These are phyloP conservation scores for Xylariaceae sp. DNA, from an alignment of 2,329 filamentous ascomycete species.

Conservation along the genomic window DNA sequence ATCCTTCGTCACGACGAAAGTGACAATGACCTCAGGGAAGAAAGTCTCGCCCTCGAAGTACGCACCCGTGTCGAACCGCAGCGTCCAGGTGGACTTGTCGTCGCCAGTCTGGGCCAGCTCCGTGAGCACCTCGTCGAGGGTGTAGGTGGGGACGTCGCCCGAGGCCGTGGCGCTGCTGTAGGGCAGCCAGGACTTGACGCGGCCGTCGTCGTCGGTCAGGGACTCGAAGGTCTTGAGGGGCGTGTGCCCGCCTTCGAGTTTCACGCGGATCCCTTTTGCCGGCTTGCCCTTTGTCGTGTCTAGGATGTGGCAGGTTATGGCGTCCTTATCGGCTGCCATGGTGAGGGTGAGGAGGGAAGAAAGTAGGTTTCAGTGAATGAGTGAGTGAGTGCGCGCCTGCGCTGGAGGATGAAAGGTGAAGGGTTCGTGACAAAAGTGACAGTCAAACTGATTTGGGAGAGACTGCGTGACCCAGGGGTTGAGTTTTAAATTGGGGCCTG, in stretches of 20 bases:
- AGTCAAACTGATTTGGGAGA: background rate
- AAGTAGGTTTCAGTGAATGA: no score
- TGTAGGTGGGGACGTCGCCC: slow-evolving; percentile 56
- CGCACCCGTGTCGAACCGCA: slow-evolving; percentile 67
- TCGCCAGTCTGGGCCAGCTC: slow-evolving; percentile 26
- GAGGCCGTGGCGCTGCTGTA: slow-evolving; percentile 47
- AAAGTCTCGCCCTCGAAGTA: slow-evolving; percentile 65
- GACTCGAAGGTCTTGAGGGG: slow-evolving; percentile 54
- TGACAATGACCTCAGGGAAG: slow-evolving; percentile 56
- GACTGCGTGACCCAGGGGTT: background rate
- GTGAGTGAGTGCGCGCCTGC: background rate
- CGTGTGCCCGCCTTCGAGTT: slow-evolving; percentile 46
- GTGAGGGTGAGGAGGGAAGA: slow-evolving; percentile 4
- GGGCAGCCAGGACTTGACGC: slow-evolving; percentile 65
- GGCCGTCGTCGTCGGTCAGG: slow-evolving; percentile 72
- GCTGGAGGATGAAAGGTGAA: background rate
- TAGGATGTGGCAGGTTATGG: slow-evolving; percentile 83
- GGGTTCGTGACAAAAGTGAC: background rate
- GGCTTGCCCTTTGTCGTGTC: slow-evolving; percentile 74
- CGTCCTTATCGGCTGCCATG: slow-evolving; percentile 46
- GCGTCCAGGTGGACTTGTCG: slow-evolving; percentile 56
- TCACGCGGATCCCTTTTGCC: slow-evolving; percentile 62
- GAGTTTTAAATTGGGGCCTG: background rate
- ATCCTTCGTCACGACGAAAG: slow-evolving; percentile 49
- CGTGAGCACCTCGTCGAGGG: slow-evolving; percentile 52